A percentile compares a stretch with the other conserved stretches of the same genome.
phyloP scores from a whole-genome alignment of 441 rosid genomes.

The Aleurites moluccanus region DNA sequence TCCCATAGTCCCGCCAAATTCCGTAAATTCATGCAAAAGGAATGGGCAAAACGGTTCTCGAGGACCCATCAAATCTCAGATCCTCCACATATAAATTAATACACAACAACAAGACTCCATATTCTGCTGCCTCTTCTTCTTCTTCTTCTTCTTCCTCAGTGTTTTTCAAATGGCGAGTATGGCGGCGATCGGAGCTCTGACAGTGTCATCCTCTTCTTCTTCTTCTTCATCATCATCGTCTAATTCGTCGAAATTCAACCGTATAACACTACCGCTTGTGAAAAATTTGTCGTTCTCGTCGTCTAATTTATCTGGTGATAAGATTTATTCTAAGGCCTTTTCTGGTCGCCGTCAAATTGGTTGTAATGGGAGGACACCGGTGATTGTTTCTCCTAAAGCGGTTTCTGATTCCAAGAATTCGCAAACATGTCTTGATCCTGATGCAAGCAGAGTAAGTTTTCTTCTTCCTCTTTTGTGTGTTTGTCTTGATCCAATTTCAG shows the following conservation, averaged over 20 bases:
- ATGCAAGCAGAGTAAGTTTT: constrained; percentile 80
- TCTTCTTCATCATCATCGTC: constrained; percentile 28
- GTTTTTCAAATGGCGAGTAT: constrained; percentile 41
- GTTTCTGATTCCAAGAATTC: constrained; percentile 89
- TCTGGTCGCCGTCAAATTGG: constrained; percentile 10
- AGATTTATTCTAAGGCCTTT: constrained; percentile 32
- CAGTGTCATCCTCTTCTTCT: constrained; percentile 37
- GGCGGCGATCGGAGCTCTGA: constrained; percentile 54
- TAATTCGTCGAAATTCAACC: constrained; percentile 21
- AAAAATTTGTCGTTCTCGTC: constrained; percentile 52
- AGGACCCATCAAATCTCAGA: constrained; percentile 24
- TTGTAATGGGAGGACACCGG: constrained; percentile 33
- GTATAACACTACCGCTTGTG: constrained; percentile 23
- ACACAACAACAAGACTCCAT: not conserved
- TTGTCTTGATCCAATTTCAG: not conserved
- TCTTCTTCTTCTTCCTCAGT: not conserved
- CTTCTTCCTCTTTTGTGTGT: not conserved
- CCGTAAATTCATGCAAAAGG: constrained; percentile 26
- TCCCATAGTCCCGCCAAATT: not conserved
- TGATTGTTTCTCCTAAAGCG: constrained; percentile 70
- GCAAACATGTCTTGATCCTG: constrained; percentile 97
- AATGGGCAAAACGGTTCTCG: constrained; percentile 27
- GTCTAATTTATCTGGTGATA: constrained; percentile 63
- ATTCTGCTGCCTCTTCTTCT: not conserved
- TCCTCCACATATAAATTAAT: constrained; percentile 8